Evolutionary conservation across 495 filamentous ascomycete species (phyloP).

Genomic region (Aspergillus affinis): DNA sequence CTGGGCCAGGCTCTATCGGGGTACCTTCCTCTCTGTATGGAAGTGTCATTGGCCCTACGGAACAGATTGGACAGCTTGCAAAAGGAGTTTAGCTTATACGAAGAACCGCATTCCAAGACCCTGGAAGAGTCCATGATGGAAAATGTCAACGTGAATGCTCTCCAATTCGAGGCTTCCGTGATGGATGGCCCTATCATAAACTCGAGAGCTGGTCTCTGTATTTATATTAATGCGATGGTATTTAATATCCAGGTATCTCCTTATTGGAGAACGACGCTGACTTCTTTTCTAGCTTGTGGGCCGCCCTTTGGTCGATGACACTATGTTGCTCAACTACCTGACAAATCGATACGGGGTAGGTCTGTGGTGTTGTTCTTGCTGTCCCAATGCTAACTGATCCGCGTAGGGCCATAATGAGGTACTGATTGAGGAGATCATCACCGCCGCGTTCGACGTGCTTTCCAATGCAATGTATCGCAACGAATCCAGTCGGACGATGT

Average conservation of each 20-base stretch:
- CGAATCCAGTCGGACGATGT: conserved; percentile 68
- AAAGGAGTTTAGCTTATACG: conserved; percentile 46
- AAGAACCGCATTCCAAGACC: conserved; percentile 34
- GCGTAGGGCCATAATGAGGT: conserved; percentile 67
- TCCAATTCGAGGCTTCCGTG: conserved; percentile 55
- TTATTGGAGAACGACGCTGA: not conserved
- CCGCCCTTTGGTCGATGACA: conserved; percentile 81
- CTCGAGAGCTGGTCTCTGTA: conserved; percentile 85
- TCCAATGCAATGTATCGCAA: conserved; percentile 81
- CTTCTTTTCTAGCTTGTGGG: conserved; percentile 62
- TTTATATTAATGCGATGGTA: conserved; percentile 88
- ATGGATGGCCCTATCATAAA: conserved; percentile 67
- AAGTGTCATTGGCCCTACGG: conserved; percentile 40
- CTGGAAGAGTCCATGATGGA: conserved; percentile 41
- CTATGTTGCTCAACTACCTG: conserved; percentile 72
- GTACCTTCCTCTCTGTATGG: conserved; percentile 45
- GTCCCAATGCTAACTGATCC: not conserved
- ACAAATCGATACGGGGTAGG: conserved; percentile 75
- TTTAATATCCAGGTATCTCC: not conserved
- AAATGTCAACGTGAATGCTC: conserved; percentile 44
- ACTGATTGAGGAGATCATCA: conserved; percentile 77
- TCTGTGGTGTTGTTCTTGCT: not conserved
- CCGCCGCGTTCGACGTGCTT: conserved; percentile 84
- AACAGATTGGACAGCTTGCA: conserved; percentile 45
- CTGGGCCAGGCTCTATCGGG: conserved; percentile 42